These are phyloP conservation scores for Aspergillus nanangensis DNA, from an alignment of 495 filamentous ascomycete species.

Conservation along the genomic window DNA sequence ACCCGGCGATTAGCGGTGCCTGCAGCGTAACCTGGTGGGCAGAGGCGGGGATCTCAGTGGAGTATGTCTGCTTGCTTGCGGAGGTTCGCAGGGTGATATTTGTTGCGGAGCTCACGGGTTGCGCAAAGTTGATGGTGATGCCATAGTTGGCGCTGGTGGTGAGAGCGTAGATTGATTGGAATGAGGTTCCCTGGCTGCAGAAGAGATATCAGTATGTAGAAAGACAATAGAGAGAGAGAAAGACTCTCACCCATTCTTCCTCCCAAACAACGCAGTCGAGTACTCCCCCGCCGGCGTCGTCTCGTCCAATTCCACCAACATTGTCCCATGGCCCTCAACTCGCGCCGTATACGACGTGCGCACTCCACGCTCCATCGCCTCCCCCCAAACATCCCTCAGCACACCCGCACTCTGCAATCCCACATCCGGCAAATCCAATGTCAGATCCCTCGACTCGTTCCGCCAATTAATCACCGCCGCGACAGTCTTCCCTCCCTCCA, in stretches of 20 bases:
- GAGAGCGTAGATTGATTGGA: slow-evolving; percentile 29
- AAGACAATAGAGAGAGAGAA: neutral
- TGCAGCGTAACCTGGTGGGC: slow-evolving; percentile 9
- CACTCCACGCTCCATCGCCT: slow-evolving; percentile 19
- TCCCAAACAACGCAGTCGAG: slow-evolving; percentile 15
- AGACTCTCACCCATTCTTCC: slow-evolving; percentile 16
- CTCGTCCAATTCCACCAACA: slow-evolving; percentile 36
- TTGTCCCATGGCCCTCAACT: slow-evolving; percentile 38
- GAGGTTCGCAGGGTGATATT: slow-evolving; percentile 6
- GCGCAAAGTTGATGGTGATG: slow-evolving; percentile 21
- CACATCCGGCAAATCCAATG: slow-evolving; percentile 34
- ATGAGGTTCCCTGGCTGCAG: slow-evolving; percentile 16
- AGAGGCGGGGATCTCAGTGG: slow-evolving; percentile 6
- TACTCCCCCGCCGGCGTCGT: slow-evolving; percentile 25
- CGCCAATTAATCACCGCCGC: slow-evolving; percentile 44
- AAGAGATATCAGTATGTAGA: neutral
- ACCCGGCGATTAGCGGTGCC: slow-evolving; percentile 24
- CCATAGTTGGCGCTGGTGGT: slow-evolving; percentile 31
- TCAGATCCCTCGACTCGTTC: slow-evolving; percentile 30
- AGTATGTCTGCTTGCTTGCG: slow-evolving; percentile 5
- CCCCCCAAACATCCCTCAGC: slow-evolving; percentile 42
- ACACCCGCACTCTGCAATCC: slow-evolving; percentile 33
- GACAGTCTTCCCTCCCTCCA: slow-evolving; percentile 34
- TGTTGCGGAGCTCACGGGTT: slow-evolving; percentile 1
- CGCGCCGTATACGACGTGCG: slow-evolving; percentile 32